Evolutionary conservation across 2,329 filamentous ascomycete species (phyloP).

Genomic region (Monascus ruber): DNA sequence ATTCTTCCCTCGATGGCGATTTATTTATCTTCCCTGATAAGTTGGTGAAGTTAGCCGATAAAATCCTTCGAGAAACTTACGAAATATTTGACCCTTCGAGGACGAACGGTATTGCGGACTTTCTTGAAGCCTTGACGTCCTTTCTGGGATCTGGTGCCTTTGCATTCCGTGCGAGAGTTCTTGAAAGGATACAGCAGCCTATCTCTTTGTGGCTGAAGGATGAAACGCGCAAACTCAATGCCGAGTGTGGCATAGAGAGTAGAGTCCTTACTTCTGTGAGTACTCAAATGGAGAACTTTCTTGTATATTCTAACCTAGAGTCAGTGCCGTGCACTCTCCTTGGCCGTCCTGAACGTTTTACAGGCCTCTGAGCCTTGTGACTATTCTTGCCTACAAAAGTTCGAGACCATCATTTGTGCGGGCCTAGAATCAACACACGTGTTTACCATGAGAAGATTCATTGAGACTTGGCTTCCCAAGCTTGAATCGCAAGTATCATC

Average conservation of each 20-base stretch:
- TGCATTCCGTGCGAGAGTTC: slow-evolving; percentile 42
- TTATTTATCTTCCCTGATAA: slow-evolving; percentile 31
- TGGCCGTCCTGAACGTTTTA: slow-evolving; percentile 20
- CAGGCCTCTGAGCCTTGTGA: slow-evolving; percentile 17
- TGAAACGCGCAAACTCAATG: slow-evolving; percentile 14
- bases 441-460: slow-evolving; percentile 39
- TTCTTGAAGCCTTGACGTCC: slow-evolving; percentile 43
- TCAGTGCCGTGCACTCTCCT: slow-evolving; percentile 23
- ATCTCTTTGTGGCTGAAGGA: slow-evolving; percentile 27
- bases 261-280: slow-evolving; percentile 25
- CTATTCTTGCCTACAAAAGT: slow-evolving; percentile 35
- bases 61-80: slow-evolving; percentile 47
- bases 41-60: slow-evolving; percentile 50
- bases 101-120: slow-evolving; percentile 29
- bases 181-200: slow-evolving; percentile 47
- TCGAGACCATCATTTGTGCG: slow-evolving; percentile 41
- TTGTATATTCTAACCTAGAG: slow-evolving; percentile 9
- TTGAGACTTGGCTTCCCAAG: slow-evolving; percentile 57
- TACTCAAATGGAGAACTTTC: slow-evolving; percentile 2
- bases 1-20: background rate
- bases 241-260: slow-evolving; percentile 17
- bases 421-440: slow-evolving; percentile 44
- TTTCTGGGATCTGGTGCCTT: slow-evolving; percentile 43
- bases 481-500: slow-evolving; percentile 51
- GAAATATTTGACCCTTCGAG: slow-evolving; percentile 29